Base-by-base conservation (phyloP, 768 basidiomycete species). In the Tremella mesenterica region DNA sequence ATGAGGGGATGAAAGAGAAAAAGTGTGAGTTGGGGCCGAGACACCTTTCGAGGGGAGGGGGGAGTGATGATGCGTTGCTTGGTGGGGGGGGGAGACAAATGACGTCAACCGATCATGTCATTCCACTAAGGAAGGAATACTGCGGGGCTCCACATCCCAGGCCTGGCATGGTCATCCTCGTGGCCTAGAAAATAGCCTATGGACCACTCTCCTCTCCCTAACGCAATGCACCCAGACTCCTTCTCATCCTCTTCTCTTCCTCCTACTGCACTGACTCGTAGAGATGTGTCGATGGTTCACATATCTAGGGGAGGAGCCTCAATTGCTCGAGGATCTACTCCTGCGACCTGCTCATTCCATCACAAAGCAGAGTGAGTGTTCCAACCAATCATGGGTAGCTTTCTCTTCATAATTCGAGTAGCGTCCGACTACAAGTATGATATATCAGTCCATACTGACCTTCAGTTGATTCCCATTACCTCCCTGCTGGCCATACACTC, bases 251-350 rank as follows among this genome's bases (percentile, higher is more conserved):
- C n/a, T n/a, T n/a, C n/a, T n/a, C n/a, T n/a, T n/a, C n/a, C n/a
- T n/a, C n/a, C n/a, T n/a, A n/a, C n/a, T n/a, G n/a, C n/a, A 36
- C 34, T 12, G 34, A 18, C 34, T 36, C 18, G 34, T 18, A 36
- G 18, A 43, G 26, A 57, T 57, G 56, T 57, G 56, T 31, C 51
- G 56, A 6, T 57, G 56, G 56, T 57, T 57, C 44, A 45, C 50
- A 3, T 57, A 57, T 26, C 50, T 57, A 14, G 50, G 50, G 5
- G 52, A 57, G 12, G 56, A 57, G 44, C 50, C 51, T 13, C 56
- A 57, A 31, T 38, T 57, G 9, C 56, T 57, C 27, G 50, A 57
- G 43, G 56, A 57, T 29, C 26, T 57, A 33, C 34, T 57, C 25
- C 50, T 57, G 18, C 41, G 56, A n/a, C 56, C 56, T 7, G n/a